These are phyloP conservation scores for Blastomyces parvus DNA, from an alignment of 2,329 filamentous ascomycete species.

Conservation along the genomic window DNA sequence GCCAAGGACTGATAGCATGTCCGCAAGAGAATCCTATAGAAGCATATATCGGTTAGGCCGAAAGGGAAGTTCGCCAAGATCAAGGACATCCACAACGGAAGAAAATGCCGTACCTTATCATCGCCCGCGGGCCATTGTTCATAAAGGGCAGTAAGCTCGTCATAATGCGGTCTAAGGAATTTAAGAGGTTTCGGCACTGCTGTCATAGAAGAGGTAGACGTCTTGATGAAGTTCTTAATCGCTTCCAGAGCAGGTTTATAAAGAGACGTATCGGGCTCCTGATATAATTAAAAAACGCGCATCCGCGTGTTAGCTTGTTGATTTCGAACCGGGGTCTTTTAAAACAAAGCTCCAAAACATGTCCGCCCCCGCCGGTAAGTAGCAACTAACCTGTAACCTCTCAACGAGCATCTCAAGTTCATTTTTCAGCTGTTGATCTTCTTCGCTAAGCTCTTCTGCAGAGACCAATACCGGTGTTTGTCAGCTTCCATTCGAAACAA, in stretches of 20 bases:
- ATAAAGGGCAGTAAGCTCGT: conserved; percentile 76
- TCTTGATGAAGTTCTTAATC: conserved; percentile 98
- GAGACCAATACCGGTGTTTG: conserved; percentile 17
- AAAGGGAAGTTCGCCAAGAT: not conserved
- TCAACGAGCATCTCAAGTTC: conserved; percentile 98
- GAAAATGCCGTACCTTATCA: conserved; percentile 57
- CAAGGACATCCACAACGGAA: too few relatives aligned
- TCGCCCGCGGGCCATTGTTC: conserved; percentile 77
- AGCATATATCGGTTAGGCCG: conserved; percentile 9
- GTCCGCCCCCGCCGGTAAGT: not conserved
- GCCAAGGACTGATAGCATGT: conserved; percentile 91
- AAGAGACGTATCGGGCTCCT: conserved; percentile 79
- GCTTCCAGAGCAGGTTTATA: conserved; percentile 89
- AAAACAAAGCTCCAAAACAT: not conserved
- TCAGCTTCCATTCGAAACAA: conserved; percentile 21
- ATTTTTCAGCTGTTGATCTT: conserved; percentile 95
- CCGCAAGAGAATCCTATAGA: conserved; percentile 63
- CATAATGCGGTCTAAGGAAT: conserved; percentile 94
- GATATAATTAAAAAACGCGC: conserved; percentile 8
- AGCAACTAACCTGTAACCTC: conserved; percentile 62
- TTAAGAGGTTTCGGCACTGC: conserved; percentile 97
- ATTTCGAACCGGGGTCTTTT: not conserved
- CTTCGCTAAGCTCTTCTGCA: conserved; percentile 86
- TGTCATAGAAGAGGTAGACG: conserved; percentile 98
- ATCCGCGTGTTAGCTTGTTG: not conserved